These are phyloP conservation scores for Arthrobotrys sphaeroides DNA, from an alignment of 2,329 filamentous ascomycete species.

Conservation along the genomic window DNA sequence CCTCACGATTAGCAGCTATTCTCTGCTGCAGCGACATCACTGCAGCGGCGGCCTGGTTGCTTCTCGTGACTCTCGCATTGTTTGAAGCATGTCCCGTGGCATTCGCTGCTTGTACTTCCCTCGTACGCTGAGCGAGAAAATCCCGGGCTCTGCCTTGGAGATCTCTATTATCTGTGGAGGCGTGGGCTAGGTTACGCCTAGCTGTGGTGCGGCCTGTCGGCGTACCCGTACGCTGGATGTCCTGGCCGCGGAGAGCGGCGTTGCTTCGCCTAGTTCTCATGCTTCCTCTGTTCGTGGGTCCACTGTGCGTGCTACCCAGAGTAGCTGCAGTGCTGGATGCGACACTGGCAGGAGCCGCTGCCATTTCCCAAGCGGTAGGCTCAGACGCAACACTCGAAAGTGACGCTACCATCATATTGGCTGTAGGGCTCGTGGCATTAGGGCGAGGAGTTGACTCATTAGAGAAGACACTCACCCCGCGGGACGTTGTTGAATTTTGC, in stretches of 20 bases:
- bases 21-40: slow-evolving; percentile 30
- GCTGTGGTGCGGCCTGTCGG: slow-evolving; percentile 16
- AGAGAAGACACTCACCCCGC: slow-evolving; percentile 20
- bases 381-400: slow-evolving; percentile 18
- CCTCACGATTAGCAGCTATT: neutral
- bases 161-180: slow-evolving; percentile 25
- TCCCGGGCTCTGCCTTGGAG: slow-evolving; percentile 29
- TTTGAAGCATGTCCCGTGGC: neutral
- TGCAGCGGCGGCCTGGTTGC: neutral
- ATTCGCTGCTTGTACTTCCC: slow-evolving; percentile 10
- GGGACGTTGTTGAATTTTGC: neutral
- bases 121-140: slow-evolving; percentile 19
- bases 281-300: slow-evolving; percentile 23
- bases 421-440: neutral
- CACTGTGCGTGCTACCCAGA: slow-evolving; percentile 16
- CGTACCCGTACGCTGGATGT: slow-evolving; percentile 43
- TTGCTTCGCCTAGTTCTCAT: slow-evolving; percentile 45
- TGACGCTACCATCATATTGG: slow-evolving; percentile 11
- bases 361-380: slow-evolving; percentile 24
- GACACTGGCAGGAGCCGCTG: neutral
- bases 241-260: slow-evolving; percentile 32
- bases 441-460: neutral
- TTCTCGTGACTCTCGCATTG: slow-evolving; percentile 7
- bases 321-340: slow-evolving; percentile 25
- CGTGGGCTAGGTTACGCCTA: slow-evolving; percentile 13